Base-by-base conservation (phyloP, 2,329 filamentous ascomycete genomes). In the Colletotrichum sp. region DNA sequence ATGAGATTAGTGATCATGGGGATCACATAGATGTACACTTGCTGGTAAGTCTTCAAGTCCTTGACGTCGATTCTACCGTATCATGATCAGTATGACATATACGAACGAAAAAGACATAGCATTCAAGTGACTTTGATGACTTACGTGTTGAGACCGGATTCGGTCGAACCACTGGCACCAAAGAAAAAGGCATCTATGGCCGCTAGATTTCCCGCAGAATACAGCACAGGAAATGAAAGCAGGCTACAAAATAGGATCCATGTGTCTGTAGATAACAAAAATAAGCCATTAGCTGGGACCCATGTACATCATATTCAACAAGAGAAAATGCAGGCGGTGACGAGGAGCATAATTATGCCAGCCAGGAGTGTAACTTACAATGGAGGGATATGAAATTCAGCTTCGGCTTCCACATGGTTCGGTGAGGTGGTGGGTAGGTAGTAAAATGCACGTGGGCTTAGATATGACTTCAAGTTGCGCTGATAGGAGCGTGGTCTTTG, bases 141-240 rank as follows among this genome's bases (percentile, higher is more conserved):
- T 63, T 74, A 89, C 87, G 87, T 85, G 76, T 89, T 90, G 28
- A 90, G 79, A 0, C 89, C 89, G 1, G 88, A 89, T 77, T 88
- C 87, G 7, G 88, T 90, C 1, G 86, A 86, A 3, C 84, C 84
- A 78, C 87, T 89, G 74, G 83, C 85, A 18, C 87, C 87, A 48
- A 89, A 87, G 79, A 89, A 88, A 79, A 86, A 89, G 26, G 87
- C 84, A 81, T 90, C 88, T 24, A 89, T 81, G 0, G 84, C 85
- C 5, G 77, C 75, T 7, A 87, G 61, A 69, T 87, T 87, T 32
- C 85, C 84, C n/a, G 71, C 67, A 1, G 68, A 58, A 21, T 59
- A 67, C 21, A 75, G 55, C 7, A 73, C n/a, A 28, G 62, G 24
- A 10, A 69, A 28, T 5, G 64, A 34, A 5, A 70, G 21, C 16